Percentiles rank a stretch among this genome's conserved stretches.
Evolutionary conservation across 2,329 filamentous ascomycete genomes (phyloP).

Genomic region (Alternaria brassicae): DNA sequence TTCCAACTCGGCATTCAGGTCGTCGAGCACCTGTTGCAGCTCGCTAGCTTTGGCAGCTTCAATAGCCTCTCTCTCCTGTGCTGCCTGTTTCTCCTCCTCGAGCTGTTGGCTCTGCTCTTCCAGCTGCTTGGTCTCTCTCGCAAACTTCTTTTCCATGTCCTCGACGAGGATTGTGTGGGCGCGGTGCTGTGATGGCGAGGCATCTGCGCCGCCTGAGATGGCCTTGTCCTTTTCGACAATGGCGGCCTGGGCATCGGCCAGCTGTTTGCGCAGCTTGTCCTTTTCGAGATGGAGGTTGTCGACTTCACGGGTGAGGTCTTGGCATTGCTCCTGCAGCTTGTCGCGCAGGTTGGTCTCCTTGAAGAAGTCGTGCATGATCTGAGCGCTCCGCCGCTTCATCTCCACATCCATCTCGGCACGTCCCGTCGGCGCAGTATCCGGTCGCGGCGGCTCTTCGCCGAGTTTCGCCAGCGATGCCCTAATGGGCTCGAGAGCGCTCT

Average conservation of each 20-base stretch:
- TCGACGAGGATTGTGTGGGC: slow-evolving; percentile 38
- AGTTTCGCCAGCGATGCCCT: slow-evolving; percentile 43
- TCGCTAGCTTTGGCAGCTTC: slow-evolving; percentile 44
- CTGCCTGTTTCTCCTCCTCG: slow-evolving; percentile 40
- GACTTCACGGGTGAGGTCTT: slow-evolving; percentile 43
- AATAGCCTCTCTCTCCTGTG: slow-evolving; percentile 40
- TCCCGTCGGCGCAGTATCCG: slow-evolving; percentile 45
- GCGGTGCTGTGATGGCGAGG: slow-evolving; percentile 22
- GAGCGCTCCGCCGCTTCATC: slow-evolving; percentile 40
- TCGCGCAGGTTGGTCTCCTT: slow-evolving; percentile 49
- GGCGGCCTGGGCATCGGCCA: slow-evolving; percentile 41
- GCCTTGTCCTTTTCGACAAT: slow-evolving; percentile 43
- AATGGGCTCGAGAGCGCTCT: slow-evolving; percentile 34
- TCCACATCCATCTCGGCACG: slow-evolving; percentile 42
- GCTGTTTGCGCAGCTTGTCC: slow-evolving; percentile 40
- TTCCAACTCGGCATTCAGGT: slow-evolving; percentile 47
- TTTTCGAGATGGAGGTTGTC: slow-evolving; percentile 43
- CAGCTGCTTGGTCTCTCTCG: slow-evolving; percentile 42
- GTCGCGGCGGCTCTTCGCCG: slow-evolving; percentile 36
- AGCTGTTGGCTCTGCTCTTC: slow-evolving; percentile 43
- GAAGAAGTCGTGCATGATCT: slow-evolving; percentile 51
- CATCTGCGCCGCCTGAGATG: slow-evolving; percentile 29
- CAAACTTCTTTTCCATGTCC: slow-evolving; percentile 48
- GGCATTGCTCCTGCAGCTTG: slow-evolving; percentile 45
- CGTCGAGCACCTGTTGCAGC: slow-evolving; percentile 45